A percentile compares a stretch with the other conserved stretches of the same genome.
These are phyloP conservation scores for Adansonia rubrostipa DNA, from an alignment of 441 rosid species.

Conservation along the genomic window DNA sequence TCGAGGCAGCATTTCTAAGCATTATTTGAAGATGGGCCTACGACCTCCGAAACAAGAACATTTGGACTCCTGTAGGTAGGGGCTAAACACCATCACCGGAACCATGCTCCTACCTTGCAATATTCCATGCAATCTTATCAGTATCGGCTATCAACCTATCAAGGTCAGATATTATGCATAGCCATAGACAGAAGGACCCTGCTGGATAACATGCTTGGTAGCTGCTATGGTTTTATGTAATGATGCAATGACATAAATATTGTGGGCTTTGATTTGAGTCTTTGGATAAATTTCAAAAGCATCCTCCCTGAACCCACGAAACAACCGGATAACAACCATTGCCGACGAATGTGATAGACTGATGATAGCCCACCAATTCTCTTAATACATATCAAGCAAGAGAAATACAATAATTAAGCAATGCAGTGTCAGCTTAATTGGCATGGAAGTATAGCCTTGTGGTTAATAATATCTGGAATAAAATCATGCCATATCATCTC, in stretches of 20 bases:
- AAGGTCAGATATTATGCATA: neutral
- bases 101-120: neutral
- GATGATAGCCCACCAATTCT: neutral
- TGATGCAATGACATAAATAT: neutral
- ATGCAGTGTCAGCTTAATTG: neutral
- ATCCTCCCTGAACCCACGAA: conserved; percentile 11
- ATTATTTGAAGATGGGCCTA: neutral
- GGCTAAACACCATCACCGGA: neutral
- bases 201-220: neutral
- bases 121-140: neutral
- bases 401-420: conserved; percentile 1
- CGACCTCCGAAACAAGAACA: too few species aligned
- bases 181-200: neutral
- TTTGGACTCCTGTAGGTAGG: neutral
- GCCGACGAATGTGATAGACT: conserved; percentile 13
- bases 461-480: neutral
- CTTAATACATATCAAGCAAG: neutral
- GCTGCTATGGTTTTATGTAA: neutral
- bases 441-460: neutral
- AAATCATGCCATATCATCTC: conserved; percentile 20
- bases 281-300: conserved; percentile 9
- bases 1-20: neutral
- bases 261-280: conserved; percentile 1
- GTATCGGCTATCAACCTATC: too few species aligned
- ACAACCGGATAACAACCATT: neutral